Percentiles rank a stretch among this genome's conserved stretches.
Evolutionary conservation across 2,329 filamentous ascomycete species (phyloP).

Genomic region (Dothistroma pini): DNA sequence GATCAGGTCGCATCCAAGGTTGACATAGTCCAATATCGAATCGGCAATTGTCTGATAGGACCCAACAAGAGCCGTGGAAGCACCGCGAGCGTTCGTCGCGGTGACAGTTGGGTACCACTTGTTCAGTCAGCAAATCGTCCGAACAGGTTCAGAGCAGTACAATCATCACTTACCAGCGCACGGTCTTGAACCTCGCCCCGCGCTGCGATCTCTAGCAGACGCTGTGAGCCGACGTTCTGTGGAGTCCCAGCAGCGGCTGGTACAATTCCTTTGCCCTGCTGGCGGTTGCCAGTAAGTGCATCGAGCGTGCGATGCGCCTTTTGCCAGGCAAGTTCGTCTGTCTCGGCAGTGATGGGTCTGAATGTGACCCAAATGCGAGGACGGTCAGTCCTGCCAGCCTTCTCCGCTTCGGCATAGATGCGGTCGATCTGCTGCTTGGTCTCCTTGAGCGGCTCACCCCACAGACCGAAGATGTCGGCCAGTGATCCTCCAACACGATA

Average conservation of each 20-base stretch:
- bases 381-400: conserved; percentile 53
- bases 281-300: conserved; percentile 44
- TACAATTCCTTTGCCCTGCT: conserved; percentile 23
- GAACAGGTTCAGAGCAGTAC: background rate
- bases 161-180: conserved; percentile 38
- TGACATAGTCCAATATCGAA: conserved; percentile 56
- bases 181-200: conserved; percentile 58
- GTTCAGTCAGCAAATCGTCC: background rate
- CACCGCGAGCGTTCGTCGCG: conserved; percentile 57
- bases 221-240: conserved; percentile 58
- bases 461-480: conserved; percentile 61
- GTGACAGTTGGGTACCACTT: conserved; percentile 60
- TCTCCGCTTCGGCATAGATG: conserved; percentile 57
- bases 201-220: conserved; percentile 56
- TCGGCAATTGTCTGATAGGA: conserved; percentile 52
- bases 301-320: conserved; percentile 58
- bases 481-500: conserved; percentile 58
- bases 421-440: conserved; percentile 60
- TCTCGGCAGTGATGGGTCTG: conserved; percentile 59
- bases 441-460: conserved; percentile 62
- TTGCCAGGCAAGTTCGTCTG: conserved; percentile 59
- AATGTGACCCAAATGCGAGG: conserved; percentile 64
- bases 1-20: conserved; percentile 55
- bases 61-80: conserved; percentile 57
- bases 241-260: conserved; percentile 39